These are phyloP conservation scores for Hymenochaete sp. DNA, from an alignment of 1,284 basidiomycete species.

Conservation along the genomic window DNA sequence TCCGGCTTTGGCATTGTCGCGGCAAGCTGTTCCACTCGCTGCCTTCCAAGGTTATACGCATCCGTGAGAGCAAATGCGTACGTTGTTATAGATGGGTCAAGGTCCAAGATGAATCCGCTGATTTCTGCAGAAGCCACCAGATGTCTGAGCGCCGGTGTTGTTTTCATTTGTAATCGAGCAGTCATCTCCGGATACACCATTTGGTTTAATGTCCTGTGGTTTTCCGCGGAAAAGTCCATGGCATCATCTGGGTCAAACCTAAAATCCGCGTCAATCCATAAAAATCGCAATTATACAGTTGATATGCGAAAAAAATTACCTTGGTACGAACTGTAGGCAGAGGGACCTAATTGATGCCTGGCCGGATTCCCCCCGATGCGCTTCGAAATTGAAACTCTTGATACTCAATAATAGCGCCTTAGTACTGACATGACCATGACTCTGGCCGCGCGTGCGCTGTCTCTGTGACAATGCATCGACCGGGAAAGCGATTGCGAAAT, in stretches of 20 bases:
- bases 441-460: conserved; percentile 24
- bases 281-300: not conserved
- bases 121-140: conserved; percentile 67
- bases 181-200: conserved; percentile 76
- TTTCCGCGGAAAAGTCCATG: conserved; percentile 64
- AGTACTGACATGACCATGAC: conserved; percentile 33
- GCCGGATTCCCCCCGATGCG: conserved; percentile 71
- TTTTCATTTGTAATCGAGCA: conserved; percentile 60
- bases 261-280: conserved; percentile 5
- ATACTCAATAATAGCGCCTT: conserved; percentile 82
- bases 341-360: conserved; percentile 63
- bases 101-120: conserved; percentile 78
- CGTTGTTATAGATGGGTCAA: conserved; percentile 76
- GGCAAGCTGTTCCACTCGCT: conserved; percentile 59
- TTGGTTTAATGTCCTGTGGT: conserved; percentile 65
- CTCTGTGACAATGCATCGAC: conserved; percentile 43
- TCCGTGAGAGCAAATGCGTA: conserved; percentile 76
- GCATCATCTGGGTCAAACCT: conserved; percentile 71
- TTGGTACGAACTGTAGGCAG: conserved; percentile 76
- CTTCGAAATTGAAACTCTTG: conserved; percentile 61
- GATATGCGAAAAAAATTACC: conserved; percentile 35
- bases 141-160: conserved; percentile 41
- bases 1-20: conserved; percentile 36
- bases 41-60: conserved; percentile 77
- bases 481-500: conserved; percentile 82